phyloP scores from a whole-genome alignment of 1,139 yeast genomes.

The Yamadazyma dendronema region DNA sequence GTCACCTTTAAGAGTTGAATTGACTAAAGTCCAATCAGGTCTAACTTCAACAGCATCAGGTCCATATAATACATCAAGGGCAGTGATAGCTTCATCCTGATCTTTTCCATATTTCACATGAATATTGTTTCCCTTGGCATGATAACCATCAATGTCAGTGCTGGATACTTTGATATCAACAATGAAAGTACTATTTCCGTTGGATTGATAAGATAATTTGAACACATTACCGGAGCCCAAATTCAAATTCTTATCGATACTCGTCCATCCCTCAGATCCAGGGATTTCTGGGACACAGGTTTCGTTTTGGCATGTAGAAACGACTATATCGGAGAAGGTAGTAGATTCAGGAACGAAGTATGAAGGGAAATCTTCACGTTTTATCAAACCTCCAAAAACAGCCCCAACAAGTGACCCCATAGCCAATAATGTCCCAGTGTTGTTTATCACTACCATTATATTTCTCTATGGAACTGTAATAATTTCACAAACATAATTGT shows the following conservation, averaged over 20 bases:
- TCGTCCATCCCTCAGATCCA: neutral
- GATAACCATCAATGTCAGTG: neutral
- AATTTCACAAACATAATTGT: too few species aligned
- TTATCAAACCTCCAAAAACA: neutral
- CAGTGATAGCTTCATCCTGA: slow-evolving; percentile 39
- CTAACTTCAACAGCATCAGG: slow-evolving; percentile 74
- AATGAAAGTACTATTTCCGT: neutral
- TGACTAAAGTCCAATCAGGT: slow-evolving; percentile 57
- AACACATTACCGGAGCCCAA: neutral
- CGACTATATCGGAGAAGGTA: neutral
- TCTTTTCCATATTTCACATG: slow-evolving; percentile 25
- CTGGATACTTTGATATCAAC: neutral
- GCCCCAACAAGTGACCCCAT: neutral
- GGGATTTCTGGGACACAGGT: neutral
- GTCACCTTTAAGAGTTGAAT: slow-evolving; percentile 8
- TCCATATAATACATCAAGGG: slow-evolving; percentile 68
- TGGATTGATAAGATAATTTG: neutral
- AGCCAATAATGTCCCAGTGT: neutral
- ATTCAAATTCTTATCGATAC: neutral
- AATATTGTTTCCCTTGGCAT: slow-evolving; percentile 19
- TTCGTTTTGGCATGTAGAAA: neutral
- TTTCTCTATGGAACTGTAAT: too few species aligned
- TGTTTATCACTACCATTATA: neutral
- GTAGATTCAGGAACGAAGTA: neutral
- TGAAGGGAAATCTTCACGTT: slow-evolving; percentile 1